phyloP scores from a whole-genome alignment of 2,329 filamentous ascomycete species.

The Metarhizium album region DNA sequence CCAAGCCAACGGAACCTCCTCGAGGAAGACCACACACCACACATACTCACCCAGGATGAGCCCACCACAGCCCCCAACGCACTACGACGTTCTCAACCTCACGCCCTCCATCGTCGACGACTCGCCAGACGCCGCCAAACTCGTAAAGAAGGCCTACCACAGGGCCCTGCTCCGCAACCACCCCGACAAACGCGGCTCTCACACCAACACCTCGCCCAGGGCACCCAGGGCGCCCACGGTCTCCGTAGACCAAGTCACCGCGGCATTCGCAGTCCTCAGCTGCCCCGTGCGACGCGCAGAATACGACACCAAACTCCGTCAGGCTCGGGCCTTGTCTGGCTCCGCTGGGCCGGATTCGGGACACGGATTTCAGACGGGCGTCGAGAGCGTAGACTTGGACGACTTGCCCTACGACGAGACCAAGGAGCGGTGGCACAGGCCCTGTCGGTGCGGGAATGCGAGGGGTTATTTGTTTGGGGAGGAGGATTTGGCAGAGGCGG shows the following conservation, averaged over 20 bases:
- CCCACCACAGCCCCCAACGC: constrained; percentile 24
- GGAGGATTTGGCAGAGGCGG: constrained; percentile 46
- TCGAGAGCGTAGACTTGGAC: constrained; percentile 55
- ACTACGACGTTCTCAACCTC: constrained; percentile 52
- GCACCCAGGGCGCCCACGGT: constrained; percentile 18
- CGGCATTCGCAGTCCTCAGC: constrained; percentile 47
- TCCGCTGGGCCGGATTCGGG: not conserved
- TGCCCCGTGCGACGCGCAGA: constrained; percentile 34
- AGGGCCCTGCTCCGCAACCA: constrained; percentile 55
- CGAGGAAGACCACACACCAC: too few relatives aligned
- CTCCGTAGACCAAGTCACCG: constrained; percentile 53
- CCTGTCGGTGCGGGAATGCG: constrained; percentile 54
- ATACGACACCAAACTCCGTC: constrained; percentile 42
- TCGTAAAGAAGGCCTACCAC: constrained; percentile 54
- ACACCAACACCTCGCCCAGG: not conserved
- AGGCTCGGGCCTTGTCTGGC: constrained; percentile 10
- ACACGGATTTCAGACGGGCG: constrained; percentile 40
- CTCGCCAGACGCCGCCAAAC: constrained; percentile 30
- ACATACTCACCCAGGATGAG: not conserved
- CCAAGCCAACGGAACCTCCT: not conserved
- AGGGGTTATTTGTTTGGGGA: constrained; percentile 50
- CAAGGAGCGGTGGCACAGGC: constrained; percentile 39
- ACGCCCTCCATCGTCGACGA: constrained; percentile 35
- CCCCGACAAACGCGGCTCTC: constrained; percentile 42
- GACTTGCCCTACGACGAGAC: constrained; percentile 45